phyloP scores from a whole-genome alignment of 2,329 filamentous ascomycete species.

The Metarhizium album region DNA sequence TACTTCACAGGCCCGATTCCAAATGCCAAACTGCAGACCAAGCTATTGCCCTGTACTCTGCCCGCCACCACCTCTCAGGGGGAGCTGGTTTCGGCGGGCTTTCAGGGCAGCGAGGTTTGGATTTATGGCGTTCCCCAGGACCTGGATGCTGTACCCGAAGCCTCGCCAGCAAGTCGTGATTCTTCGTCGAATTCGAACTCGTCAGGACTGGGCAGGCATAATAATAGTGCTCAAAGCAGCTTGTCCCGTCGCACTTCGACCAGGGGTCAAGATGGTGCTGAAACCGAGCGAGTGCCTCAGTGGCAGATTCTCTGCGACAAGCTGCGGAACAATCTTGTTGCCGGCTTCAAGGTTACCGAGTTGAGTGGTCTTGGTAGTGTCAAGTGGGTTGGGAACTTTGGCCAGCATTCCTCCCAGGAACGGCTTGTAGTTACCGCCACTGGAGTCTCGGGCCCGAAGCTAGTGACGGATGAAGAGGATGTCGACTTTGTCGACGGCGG shows the following conservation, averaged over 20 bases:
- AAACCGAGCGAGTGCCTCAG: slow-evolving; percentile 40
- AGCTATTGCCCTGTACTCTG: slow-evolving; percentile 55
- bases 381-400: slow-evolving; percentile 57
- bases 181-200: slow-evolving; percentile 8
- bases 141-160: slow-evolving; percentile 50
- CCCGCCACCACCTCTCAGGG: slow-evolving; percentile 59
- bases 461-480: slow-evolving; percentile 56
- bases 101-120: slow-evolving; percentile 63
- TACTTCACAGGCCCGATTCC: slow-evolving; percentile 66
- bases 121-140: slow-evolving; percentile 69
- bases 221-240: slow-evolving; percentile 18
- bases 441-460: slow-evolving; percentile 50
- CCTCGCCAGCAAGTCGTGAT: slow-evolving; percentile 12
- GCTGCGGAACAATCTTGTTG: slow-evolving; percentile 57
- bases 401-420: slow-evolving; percentile 37
- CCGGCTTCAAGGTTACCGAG: slow-evolving; percentile 54
- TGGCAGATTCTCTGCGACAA: slow-evolving; percentile 62
- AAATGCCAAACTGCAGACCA: slow-evolving; percentile 38
- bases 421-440: slow-evolving; percentile 61
- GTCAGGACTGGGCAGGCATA: slow-evolving; percentile 18
- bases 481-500: slow-evolving; percentile 71
- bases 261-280: slow-evolving; percentile 16
- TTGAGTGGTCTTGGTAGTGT: slow-evolving; percentile 56
- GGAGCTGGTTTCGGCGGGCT: slow-evolving; percentile 63
- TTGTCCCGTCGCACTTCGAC: slow-evolving; percentile 22